Evolutionary conservation across 768 basidiomycete species (phyloP), one percentile per base, ranked within the genome.

Genomic region (Pisolithus marmoratus): DNA sequence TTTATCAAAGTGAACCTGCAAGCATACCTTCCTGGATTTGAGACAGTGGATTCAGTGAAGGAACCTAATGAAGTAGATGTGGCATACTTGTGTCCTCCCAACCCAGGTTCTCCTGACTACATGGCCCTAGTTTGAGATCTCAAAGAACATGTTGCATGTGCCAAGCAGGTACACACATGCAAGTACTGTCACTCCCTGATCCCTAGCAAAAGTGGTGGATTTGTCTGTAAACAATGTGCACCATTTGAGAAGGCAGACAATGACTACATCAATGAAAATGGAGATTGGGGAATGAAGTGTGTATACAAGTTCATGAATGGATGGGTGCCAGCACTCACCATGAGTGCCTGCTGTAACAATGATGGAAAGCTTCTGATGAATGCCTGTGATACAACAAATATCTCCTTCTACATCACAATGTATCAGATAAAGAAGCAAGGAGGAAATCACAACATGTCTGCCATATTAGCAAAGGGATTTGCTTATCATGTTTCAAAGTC

Each of bases 361-460:
- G 72, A 80, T 49, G 38, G 44, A 0, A 78, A 79, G 45, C 53
- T 79, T 0, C 48, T 78, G 0, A 61, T 65, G 4, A 69, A 68
- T 48, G 70, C 66, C 0, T 20, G 6, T 0, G 70, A 72, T 1
- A 75, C 73, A 0, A 63, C 60, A 23, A 58, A 65, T 3, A 53
- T 74, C 0, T 58, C 66, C 0, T 74, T 59, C 46, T 80, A 80
- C 43, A 62, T 72, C 1, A 69, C 71, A 0, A 55, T 50, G 0
- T 79, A 79, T 50, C 58, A 67, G 0, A 63, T 70, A 0, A 80
- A 80, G 55, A 74, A 72, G 38, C 74, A 76, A 46, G 43, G 50
- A 8, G 54, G 57, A 9, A 56, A 63, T 0, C 64, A 58, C 26
- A 78, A 78, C 44, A 37, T 60, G 3, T 70, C 73, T 0, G 74